Evolutionary conservation across 306 rosid genomes (phyloP).

Genomic region (Trifolium pratense): DNA sequence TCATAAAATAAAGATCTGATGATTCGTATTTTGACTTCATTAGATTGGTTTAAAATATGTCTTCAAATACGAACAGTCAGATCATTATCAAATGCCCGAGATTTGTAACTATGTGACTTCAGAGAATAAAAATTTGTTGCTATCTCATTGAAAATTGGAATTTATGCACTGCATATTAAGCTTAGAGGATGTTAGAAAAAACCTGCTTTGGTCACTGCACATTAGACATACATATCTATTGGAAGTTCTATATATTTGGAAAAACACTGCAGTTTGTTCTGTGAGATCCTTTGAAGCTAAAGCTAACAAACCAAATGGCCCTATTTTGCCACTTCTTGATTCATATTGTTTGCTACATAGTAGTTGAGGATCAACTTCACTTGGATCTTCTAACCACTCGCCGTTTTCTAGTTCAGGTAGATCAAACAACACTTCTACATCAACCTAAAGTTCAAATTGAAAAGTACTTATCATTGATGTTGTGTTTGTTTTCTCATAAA

Average conservation of each 20-base stretch:
- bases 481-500: not conserved
- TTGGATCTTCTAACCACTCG: constrained; percentile 49
- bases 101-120: not conserved
- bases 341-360: constrained; percentile 56
- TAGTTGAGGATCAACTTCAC: constrained; percentile 52
- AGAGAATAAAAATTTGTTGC: not conserved
- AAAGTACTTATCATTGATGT: not conserved
- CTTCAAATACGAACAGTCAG: not conserved
- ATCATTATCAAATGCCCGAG: not conserved
- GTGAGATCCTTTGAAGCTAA: constrained; percentile 61
- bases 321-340: constrained; percentile 50
- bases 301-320: constrained; percentile 68
- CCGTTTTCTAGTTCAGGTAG: constrained; percentile 49
- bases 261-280: constrained; percentile 67
- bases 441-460: constrained; percentile 48
- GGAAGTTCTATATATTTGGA: constrained; percentile 51
- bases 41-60: no score
- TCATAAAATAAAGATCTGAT: not conserved
- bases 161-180: not conserved
- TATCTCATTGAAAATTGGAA: not conserved
- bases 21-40: not conserved
- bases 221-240: constrained; percentile 58
- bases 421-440: constrained; percentile 65
- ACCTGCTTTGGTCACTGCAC: constrained; percentile 85
- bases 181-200: constrained; percentile 24